Evolutionary conservation across 352 stramenopile genomes (phyloP).

Genomic region (Bremia lactucae): DNA sequence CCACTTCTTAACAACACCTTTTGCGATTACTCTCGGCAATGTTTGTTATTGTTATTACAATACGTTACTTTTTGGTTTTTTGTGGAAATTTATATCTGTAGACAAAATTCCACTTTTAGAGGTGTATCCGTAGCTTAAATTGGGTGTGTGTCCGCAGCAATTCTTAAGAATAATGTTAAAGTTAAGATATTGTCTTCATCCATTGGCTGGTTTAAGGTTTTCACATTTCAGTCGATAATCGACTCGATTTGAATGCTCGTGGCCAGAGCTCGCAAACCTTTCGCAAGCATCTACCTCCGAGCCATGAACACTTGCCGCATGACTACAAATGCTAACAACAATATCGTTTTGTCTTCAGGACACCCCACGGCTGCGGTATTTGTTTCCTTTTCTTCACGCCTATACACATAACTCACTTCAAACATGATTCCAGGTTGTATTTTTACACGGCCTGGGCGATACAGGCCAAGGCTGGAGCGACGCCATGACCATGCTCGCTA

Average conservation of each 20-base stretch:
- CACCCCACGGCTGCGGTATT: conserved; percentile 24
- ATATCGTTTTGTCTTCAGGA: conserved; percentile 22
- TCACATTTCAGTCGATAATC: too few relatives aligned
- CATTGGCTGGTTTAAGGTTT: too few relatives aligned
- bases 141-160: too few relatives aligned
- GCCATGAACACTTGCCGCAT: conserved; percentile 17
- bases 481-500: conserved; percentile 39
- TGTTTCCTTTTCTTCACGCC: neutral
- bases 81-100: too few relatives aligned
- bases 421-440: conserved; percentile 34
- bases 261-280: conserved; percentile 3
- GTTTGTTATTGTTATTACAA: too few relatives aligned
- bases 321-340: conserved; percentile 26
- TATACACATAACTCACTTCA: neutral
- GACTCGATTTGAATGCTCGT: conserved; percentile 11
- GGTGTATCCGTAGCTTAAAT: too few relatives aligned
- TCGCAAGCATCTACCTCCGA: neutral
- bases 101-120: too few relatives aligned
- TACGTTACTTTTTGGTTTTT: too few relatives aligned
- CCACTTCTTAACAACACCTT: too few relatives aligned
- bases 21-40: too few relatives aligned
- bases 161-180: too few relatives aligned
- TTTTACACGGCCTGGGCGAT: conserved; percentile 89
- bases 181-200: too few relatives aligned
- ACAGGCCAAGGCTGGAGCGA: conserved; percentile 81